These are phyloP conservation scores for Diospyros lotus DNA, from an alignment of 148 eudicot genomes.

Conservation along the genomic window DNA sequence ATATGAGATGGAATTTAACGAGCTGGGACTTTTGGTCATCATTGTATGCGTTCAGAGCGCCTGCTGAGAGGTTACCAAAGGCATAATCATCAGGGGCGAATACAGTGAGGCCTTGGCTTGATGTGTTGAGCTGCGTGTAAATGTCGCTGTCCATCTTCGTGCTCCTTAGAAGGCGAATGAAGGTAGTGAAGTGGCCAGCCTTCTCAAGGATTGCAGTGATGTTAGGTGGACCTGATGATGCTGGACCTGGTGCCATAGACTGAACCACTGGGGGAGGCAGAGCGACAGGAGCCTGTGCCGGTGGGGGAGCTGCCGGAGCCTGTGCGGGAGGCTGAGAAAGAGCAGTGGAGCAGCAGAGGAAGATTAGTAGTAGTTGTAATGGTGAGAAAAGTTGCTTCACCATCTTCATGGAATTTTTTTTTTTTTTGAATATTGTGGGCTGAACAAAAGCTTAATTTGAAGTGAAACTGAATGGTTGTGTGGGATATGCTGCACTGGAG, in stretches of 20 bases:
- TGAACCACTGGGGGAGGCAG: neutral
- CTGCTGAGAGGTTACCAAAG: neutral
- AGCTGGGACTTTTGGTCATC: neutral
- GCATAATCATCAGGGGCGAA: neutral
- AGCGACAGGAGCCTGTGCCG: neutral
- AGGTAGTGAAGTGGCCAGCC: neutral
- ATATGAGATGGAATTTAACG: neutral
- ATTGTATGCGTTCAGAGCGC: neutral
- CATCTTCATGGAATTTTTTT: neutral
- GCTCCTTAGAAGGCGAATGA: neutral
- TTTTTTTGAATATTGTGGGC: neutral
- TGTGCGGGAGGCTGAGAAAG: neutral
- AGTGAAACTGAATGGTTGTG: neutral
- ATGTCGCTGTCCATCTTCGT: neutral
- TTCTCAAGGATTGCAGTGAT: neutral
- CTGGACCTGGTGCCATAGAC: neutral
- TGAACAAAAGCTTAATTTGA: neutral
- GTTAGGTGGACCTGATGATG: neutral
- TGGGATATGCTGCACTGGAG: neutral
- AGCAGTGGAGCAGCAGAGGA: neutral
- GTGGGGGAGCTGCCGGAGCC: neutral
- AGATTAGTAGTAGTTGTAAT: neutral
- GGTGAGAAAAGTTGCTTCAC: neutral
- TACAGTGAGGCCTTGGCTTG: conserved; percentile 1
- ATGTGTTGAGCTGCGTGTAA: neutral